These are phyloP conservation scores for Fusarium chuoi DNA, from an alignment of 2,329 filamentous ascomycete genomes.

Conservation along the genomic window DNA sequence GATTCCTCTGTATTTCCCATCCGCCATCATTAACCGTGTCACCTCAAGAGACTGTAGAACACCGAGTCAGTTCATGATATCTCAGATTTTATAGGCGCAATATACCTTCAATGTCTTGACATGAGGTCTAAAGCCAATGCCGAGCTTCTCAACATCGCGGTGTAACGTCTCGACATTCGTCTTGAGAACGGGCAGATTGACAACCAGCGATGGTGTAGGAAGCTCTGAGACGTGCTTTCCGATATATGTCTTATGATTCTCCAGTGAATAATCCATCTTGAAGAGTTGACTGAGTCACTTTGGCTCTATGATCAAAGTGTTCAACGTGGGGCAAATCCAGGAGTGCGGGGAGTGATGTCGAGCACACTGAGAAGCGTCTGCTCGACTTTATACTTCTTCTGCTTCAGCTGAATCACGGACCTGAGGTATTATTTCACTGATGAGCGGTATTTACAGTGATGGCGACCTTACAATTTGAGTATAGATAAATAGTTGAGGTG, in stretches of 20 bases:
- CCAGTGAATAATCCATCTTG: conserved; percentile 42
- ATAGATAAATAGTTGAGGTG: neutral
- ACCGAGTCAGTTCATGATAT: neutral
- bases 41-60: conserved; percentile 48
- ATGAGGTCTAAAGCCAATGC: conserved; percentile 54
- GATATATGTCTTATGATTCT: conserved; percentile 50
- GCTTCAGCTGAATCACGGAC: neutral
- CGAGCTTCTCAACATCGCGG: conserved; percentile 51
- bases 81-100: fast-evolving
- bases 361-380: neutral
- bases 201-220: conserved; percentile 52
- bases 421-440: neutral
- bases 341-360: neutral
- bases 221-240: conserved; percentile 49
- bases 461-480: neutral
- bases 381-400: neutral
- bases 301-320: neutral
- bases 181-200: conserved; percentile 52
- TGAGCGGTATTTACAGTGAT: neutral
- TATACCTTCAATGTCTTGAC: conserved; percentile 58
- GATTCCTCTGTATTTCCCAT: conserved; percentile 51
- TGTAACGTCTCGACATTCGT: conserved; percentile 51
- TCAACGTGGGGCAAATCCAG: neutral
- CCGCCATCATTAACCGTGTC: conserved; percentile 54
- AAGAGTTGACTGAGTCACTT: neutral